Conservation (phyloP, 208 protist species). For the Crithidia bombi region DNA sequence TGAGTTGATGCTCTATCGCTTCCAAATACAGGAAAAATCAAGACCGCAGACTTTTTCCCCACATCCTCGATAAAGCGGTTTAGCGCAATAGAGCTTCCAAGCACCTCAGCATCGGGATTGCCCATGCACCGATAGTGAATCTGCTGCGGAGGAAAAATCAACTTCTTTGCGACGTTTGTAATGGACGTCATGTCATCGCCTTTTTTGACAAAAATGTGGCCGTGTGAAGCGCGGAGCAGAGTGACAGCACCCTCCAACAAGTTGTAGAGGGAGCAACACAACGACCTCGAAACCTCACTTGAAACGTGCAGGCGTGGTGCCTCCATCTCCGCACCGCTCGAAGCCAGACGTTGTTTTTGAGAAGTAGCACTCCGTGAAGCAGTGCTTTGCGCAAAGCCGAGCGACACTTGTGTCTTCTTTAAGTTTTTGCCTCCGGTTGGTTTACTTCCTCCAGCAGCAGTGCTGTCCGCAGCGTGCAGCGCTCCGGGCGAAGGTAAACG, state of each 20-base stretch:
- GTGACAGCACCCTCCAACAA: constrained; percentile 63
- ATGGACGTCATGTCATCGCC: constrained; percentile 87
- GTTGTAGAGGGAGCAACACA: constrained; percentile 82
- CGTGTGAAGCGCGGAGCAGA: constrained; percentile 58
- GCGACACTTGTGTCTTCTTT: background rate
- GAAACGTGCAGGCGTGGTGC: constrained; percentile 46
- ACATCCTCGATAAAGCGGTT: constrained; percentile 66
- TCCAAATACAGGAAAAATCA: constrained; percentile 79
- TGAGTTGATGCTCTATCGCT: constrained; percentile 4
- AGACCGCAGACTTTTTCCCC: constrained; percentile 39
- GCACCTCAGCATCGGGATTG: constrained; percentile 77
- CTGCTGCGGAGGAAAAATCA: constrained; percentile 79
- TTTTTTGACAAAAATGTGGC: constrained; percentile 76
- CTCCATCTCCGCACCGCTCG: background rate
- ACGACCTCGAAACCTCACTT: constrained; percentile 62
- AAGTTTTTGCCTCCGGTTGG: background rate
- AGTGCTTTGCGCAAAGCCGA: background rate
- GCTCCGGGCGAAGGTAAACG: background rate
- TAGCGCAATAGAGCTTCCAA: constrained; percentile 83
- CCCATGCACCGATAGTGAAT: constrained; percentile 71
- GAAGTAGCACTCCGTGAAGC: background rate
- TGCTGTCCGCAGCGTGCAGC: background rate
- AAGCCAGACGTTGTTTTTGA: background rate
- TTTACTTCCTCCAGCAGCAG: background rate
- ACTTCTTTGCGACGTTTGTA: constrained; percentile 68